Base-by-base conservation (phyloP, 1,139 yeast species). In the Magnusiomyces paraingens region DNA sequence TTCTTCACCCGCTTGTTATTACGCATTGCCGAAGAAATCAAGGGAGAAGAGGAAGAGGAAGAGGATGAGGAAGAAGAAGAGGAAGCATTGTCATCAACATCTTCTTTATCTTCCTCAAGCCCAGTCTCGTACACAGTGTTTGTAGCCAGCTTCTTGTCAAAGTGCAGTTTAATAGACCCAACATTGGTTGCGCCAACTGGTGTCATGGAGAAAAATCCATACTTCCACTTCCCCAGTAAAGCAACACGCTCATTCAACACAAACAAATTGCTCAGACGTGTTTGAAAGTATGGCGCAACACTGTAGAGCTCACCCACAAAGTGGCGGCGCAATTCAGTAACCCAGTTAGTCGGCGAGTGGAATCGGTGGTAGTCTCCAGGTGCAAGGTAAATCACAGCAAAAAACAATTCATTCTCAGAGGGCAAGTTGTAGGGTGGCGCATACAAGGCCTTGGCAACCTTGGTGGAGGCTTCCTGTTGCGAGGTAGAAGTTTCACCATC, bases 161-260 rank as follows among this genome's bases (percentile, higher is more conserved):
- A 94, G 66, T 91, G 89, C 60, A 94, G 80, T 56, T 86, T 83
- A 61, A 94, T 93, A 64, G 95, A 86, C 18, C 99, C 99, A 42
- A 94, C 99, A 69, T 94, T 94, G 5, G 99, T 94, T 32, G 99
- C 99, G 26, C 99, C 99, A 11, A 94, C 99, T 0, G 99, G 98
- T 1, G 96, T 91, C 99, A 94, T 94, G 59, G 95, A 86, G 73
- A 93, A 93, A 67, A 94, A 94, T 0, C 99, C 99, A 69, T 93
- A 80, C 66, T 87, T 87, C 98, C 99, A 94, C 64, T 88, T 84
- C 1, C 99, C 99, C 57, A 94, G 78, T 51, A 94, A 74, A 0
- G 98, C 95, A 8, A 94, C 99, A 63, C 99, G 80, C 72, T 94
- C 99, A 68, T 94, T 94, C 62, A 94, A 75, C 6, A 91, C 90